These are phyloP conservation scores for Syzygium malaccense DNA, from an alignment of 441 rosid genomes.

Conservation along the genomic window DNA sequence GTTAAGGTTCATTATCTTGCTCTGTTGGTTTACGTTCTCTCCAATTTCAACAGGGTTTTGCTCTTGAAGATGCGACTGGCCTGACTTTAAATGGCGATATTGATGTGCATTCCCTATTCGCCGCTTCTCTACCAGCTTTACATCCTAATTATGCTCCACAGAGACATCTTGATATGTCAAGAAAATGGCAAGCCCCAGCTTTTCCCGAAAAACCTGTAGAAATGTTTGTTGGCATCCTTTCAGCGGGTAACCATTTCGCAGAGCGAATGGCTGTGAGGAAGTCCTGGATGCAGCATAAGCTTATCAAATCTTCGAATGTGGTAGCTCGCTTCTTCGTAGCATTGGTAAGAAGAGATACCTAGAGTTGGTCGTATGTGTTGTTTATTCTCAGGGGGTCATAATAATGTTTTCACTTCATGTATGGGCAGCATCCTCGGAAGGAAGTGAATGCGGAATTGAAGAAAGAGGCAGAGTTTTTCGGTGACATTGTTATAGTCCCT, in stretches of 20 bases:
- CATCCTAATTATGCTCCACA: slow-evolving; percentile 80
- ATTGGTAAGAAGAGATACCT: slow-evolving; percentile 33
- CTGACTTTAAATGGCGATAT: slow-evolving; percentile 67
- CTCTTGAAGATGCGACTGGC: slow-evolving; percentile 98
- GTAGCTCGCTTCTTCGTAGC: slow-evolving; percentile 95
- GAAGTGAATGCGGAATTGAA: slow-evolving; percentile 77
- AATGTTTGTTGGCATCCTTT: slow-evolving; percentile 83
- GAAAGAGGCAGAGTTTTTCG: slow-evolving; percentile 89
- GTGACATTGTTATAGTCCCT: slow-evolving; percentile 82
- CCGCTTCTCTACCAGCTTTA: slow-evolving; percentile 68
- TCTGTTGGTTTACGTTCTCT: background rate
- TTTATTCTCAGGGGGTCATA: background rate
- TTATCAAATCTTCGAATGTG: slow-evolving; percentile 68
- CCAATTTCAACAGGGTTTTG: slow-evolving; percentile 58
- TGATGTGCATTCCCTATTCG: slow-evolving; percentile 71
- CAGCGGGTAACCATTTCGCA: slow-evolving; percentile 92
- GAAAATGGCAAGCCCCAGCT: slow-evolving; percentile 74
- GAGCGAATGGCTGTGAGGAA: slow-evolving; percentile 98
- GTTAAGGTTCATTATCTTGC: slow-evolving; percentile 3
- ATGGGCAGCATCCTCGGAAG: slow-evolving; percentile 61
- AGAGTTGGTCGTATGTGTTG: background rate
- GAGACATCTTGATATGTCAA: slow-evolving; percentile 66
- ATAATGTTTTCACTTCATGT: slow-evolving; percentile 1
- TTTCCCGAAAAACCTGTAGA: slow-evolving; percentile 55
- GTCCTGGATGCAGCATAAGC: slow-evolving; percentile 92